These are phyloP conservation scores for Botrytis fabae DNA, from an alignment of 2,329 filamentous ascomycete species.

Conservation along the genomic window DNA sequence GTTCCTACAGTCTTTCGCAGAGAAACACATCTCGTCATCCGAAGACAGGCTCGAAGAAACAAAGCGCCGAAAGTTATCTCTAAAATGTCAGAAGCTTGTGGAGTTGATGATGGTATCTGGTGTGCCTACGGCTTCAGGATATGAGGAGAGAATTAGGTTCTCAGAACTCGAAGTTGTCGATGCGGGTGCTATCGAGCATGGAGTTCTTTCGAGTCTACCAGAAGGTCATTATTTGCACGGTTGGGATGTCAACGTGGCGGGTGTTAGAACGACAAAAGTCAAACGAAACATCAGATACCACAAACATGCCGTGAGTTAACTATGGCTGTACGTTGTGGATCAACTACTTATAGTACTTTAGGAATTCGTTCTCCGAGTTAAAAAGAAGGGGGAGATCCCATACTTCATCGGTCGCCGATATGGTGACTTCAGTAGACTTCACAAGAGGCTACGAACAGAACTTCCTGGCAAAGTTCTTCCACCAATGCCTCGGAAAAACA, in stretches of 20 bases:
- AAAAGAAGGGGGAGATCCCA: slow-evolving; percentile 72
- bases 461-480: slow-evolving; percentile 88
- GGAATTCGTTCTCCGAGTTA: slow-evolving; percentile 89
- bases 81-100: slow-evolving; percentile 92
- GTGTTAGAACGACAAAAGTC: slow-evolving; percentile 75
- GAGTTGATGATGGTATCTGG: slow-evolving; percentile 99
- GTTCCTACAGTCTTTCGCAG: slow-evolving; percentile 97
- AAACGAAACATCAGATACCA: slow-evolving; percentile 89
- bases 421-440: slow-evolving; percentile 79
- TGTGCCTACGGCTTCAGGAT: slow-evolving; percentile 90
- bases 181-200: slow-evolving; percentile 85
- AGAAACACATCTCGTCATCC: slow-evolving; percentile 94
- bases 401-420: slow-evolving; percentile 82
- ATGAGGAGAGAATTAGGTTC: slow-evolving; percentile 95
- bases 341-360: slow-evolving; percentile 40
- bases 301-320: slow-evolving; percentile 74
- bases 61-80: slow-evolving; percentile 86
- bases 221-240: slow-evolving; percentile 92
- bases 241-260: slow-evolving; percentile 96
- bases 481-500: slow-evolving; percentile 88
- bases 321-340: background rate
- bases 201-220: slow-evolving; percentile 80
- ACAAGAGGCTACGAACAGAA: slow-evolving; percentile 78
- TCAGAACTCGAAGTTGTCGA: slow-evolving; percentile 97
- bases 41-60: slow-evolving; percentile 96